Percentiles rank a stretch among this genome's conserved stretches.
phyloP scores from a whole-genome alignment of 495 filamentous ascomycete species.

The Astrothelium subdiscretum region DNA sequence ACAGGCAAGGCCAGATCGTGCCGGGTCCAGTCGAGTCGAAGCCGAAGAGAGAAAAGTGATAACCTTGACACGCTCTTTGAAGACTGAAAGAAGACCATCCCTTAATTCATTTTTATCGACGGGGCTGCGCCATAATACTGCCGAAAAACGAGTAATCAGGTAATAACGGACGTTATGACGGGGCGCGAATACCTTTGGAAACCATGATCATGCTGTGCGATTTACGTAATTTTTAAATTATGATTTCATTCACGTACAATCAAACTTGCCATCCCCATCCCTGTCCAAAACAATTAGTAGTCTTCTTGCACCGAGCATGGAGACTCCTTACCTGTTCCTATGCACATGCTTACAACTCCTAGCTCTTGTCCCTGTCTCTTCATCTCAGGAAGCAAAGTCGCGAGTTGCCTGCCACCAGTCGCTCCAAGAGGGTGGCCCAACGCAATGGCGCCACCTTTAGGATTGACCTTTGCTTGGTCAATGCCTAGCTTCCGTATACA shows the following conservation, averaged over 20 bases:
- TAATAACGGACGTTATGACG: not conserved
- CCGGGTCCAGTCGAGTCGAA: not conserved
- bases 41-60: not conserved
- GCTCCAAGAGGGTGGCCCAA: conserved; percentile 32
- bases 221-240: not conserved
- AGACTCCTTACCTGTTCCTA: conserved; percentile 22
- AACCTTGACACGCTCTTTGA: not conserved
- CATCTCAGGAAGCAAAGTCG: conserved; percentile 30
- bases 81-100: not conserved
- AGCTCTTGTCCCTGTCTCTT: conserved; percentile 25
- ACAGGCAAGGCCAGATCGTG: not conserved
- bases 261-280: conserved; percentile 36
- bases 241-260: conserved; percentile 29
- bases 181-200: not conserved
- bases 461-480: conserved; percentile 56
- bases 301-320: not conserved
- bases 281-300: conserved; percentile 4
- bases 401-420: conserved; percentile 28
- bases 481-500: conserved; percentile 64
- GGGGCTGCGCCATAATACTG: not conserved
- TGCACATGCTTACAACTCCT: conserved; percentile 33
- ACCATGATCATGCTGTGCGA: too few relatives aligned
- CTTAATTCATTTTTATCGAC: not conserved
- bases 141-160: not conserved
- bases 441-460: conserved; percentile 45